Percentiles rank a stretch among this genome's conserved stretches.
Conservation (phyloP, 495 filamentous ascomycete species). For the Aspergillus sclerotiicarbonarius region DNA sequence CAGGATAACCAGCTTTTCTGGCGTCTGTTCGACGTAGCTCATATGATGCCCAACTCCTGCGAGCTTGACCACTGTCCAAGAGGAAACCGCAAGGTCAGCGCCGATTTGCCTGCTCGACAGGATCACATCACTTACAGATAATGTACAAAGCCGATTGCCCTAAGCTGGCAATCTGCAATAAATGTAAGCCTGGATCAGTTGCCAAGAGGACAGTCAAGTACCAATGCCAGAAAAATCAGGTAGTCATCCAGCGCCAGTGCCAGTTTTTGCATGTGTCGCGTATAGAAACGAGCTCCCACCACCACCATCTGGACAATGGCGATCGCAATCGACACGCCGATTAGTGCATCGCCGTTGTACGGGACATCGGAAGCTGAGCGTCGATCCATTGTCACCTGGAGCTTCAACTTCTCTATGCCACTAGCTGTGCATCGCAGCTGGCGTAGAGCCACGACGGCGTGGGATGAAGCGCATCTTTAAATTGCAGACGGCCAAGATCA, state of each 20-base stretch:
- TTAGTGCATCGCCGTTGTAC: conserved; percentile 14
- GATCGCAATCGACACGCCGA: conserved; percentile 19
- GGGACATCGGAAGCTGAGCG: not conserved
- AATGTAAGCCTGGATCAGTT: too few relatives aligned
- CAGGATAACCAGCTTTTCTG: conserved; percentile 12
- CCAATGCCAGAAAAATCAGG: conserved; percentile 28
- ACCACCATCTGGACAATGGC: conserved; percentile 21
- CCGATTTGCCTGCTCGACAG: not conserved
- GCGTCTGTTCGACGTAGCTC: conserved; percentile 14
- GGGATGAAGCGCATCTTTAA: too few relatives aligned
- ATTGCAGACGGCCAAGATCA: too few relatives aligned
- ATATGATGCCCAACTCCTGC: conserved; percentile 21
- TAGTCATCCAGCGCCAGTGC: conserved; percentile 28
- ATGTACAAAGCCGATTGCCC: conserved; percentile 18
- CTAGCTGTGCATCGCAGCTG: not conserved
- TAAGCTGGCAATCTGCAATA: conserved; percentile 14
- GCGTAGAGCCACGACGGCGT: too few relatives aligned
- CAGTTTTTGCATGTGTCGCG: conserved; percentile 25
- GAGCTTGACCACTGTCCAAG: conserved; percentile 15
- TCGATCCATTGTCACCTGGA: not conserved
- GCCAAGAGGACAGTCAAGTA: not conserved
- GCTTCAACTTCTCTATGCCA: not conserved
- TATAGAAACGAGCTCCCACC: conserved; percentile 29
- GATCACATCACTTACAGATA: conserved; percentile 10
- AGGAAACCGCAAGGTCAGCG: not conserved